Conservation (phyloP, 2,329 filamentous ascomycete species). For the Moelleriella libera region DNA sequence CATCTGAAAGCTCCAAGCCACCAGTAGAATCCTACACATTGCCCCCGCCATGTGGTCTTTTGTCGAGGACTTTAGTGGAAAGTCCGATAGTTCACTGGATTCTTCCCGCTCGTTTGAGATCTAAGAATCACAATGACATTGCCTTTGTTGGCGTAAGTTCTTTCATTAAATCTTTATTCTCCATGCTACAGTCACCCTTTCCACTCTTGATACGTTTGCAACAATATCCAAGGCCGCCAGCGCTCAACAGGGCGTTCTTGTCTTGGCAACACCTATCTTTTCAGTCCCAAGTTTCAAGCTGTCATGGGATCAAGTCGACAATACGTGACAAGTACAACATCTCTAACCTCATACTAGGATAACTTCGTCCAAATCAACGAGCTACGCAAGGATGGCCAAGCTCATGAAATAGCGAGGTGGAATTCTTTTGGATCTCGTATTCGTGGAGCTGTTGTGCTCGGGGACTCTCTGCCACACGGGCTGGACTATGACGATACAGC, state of each 20-base stretch:
- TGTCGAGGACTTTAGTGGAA: constrained; percentile 64
- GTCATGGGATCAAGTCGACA: too few species aligned
- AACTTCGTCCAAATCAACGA: constrained; percentile 71
- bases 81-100: constrained; percentile 67
- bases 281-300: too few species aligned
- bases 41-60: constrained; percentile 49
- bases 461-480: constrained; percentile 30
- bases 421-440: constrained; percentile 68
- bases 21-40: constrained; percentile 16
- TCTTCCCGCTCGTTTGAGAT: constrained; percentile 64
- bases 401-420: constrained; percentile 66
- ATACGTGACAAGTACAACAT: neutral
- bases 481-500: constrained; percentile 16
- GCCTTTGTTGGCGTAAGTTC: constrained; percentile 65
- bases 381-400: constrained; percentile 51
- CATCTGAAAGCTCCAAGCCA: constrained; percentile 17
- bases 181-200: neutral
- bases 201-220: too few species aligned
- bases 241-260: too few species aligned
- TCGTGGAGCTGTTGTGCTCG: constrained; percentile 64
- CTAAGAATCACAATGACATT: constrained; percentile 60
- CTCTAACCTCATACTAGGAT: constrained; percentile 34
- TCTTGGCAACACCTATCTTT: too few species aligned
- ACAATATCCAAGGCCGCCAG: too few species aligned
- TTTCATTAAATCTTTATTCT: neutral